Conservation (phyloP, 345 rosid genomes). For the Populus pruinosa region DNA sequence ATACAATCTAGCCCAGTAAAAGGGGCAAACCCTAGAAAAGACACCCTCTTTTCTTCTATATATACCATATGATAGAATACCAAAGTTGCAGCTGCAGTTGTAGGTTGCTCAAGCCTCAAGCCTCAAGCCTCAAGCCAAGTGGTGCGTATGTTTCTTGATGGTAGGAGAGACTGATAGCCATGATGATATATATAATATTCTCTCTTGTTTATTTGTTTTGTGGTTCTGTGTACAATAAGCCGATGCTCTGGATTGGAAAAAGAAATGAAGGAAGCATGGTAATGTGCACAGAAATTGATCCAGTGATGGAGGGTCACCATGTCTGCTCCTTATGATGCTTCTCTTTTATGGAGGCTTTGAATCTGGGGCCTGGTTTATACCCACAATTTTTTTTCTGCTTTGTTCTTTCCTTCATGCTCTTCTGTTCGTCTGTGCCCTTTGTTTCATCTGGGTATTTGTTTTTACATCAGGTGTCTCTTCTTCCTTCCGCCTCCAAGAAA, state of each 20-base stretch:
- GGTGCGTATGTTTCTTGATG: no score
- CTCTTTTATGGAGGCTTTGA: not conserved
- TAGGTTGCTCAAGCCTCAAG: no score
- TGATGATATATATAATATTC: not conserved
- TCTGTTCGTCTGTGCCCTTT: not conserved
- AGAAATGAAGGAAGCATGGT: constrained; percentile 16
- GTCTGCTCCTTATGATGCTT: constrained; percentile 16
- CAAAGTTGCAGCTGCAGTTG: no score
- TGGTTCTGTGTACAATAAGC: constrained; percentile 15
- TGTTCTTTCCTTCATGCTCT: not conserved
- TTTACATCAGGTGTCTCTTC: no score
- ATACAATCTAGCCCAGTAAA: no score
- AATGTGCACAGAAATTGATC: constrained; percentile 14
- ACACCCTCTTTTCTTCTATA: no score
- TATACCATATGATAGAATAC: no score
- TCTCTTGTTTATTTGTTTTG: not conserved
- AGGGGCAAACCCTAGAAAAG: no score
- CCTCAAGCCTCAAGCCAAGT: no score
- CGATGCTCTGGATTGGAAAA: constrained; percentile 16
- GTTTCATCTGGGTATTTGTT: no score
- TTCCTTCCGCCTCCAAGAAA: no score
- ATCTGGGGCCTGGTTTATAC: constrained; percentile 20
- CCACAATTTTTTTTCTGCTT: not conserved
- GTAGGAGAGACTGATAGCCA: no score
- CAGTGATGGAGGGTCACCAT: constrained; percentile 4